phyloP scores from a whole-genome alignment of 176 grass and related monocot genomes.

The Neostapfia colusana region DNA sequence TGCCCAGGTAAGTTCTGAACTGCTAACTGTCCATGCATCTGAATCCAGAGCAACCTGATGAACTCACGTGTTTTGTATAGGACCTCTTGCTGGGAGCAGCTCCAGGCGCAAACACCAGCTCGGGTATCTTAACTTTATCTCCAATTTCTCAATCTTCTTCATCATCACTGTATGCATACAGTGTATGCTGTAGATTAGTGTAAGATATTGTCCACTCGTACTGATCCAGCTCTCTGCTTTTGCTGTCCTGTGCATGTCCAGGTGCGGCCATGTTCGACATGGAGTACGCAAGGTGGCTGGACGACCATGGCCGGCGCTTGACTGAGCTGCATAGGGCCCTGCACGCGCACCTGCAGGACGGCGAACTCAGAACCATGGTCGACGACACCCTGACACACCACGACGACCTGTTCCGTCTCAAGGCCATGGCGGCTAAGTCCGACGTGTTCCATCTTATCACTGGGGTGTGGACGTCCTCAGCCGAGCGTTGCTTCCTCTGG shows the following conservation, averaged over 20 bases:
- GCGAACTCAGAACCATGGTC: slow-evolving; percentile 63
- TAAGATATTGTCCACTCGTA: background rate
- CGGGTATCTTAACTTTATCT: slow-evolving; percentile 46
- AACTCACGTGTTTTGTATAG: slow-evolving; percentile 42
- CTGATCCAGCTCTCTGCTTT: background rate
- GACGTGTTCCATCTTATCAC: slow-evolving; percentile 89
- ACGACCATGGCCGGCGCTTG: slow-evolving; percentile 52
- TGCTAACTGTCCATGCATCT: background rate
- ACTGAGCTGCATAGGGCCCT: slow-evolving; percentile 59
- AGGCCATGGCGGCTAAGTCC: slow-evolving; percentile 39
- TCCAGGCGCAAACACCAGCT: slow-evolving; percentile 58
- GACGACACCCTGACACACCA: slow-evolving; percentile 62
- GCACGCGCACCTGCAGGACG: slow-evolving; percentile 50
- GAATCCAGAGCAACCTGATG: slow-evolving; percentile 23
- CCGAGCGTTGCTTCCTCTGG: slow-evolving; percentile 88
- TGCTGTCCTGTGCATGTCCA: background rate
- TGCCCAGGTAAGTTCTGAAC: slow-evolving; percentile 55
- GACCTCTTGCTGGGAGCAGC: slow-evolving; percentile 62
- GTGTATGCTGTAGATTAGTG: background rate
- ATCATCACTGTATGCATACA: background rate
- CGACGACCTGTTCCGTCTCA: slow-evolving; percentile 70
- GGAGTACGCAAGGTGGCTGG: slow-evolving; percentile 72
- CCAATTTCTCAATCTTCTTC: background rate
- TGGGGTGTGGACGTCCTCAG: slow-evolving; percentile 63
- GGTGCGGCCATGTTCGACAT: slow-evolving; percentile 61